Conservation (phyloP, 768 basidiomycete species). For the Leccinellum luteum region DNA sequence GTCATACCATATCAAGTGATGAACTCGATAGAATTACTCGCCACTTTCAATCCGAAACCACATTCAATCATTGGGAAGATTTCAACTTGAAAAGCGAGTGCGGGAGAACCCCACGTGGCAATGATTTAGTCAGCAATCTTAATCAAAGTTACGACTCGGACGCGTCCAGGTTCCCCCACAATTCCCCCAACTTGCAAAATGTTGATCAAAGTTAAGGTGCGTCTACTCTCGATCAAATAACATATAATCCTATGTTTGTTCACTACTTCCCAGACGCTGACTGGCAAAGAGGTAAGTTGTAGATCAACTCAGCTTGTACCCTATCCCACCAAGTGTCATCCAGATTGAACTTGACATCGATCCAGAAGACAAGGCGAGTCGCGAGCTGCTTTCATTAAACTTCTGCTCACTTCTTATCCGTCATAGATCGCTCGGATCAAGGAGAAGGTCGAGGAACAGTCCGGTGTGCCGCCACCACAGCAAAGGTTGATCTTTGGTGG, state of each 20-base stretch:
- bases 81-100: too few species aligned
- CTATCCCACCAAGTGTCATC: slow-evolving; percentile 11
- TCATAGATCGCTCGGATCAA: slow-evolving; percentile 88
- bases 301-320: neutral
- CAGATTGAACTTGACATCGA: slow-evolving; percentile 97
- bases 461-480: slow-evolving; percentile 94
- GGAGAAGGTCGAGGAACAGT: slow-evolving; percentile 98
- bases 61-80: too few species aligned
- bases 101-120: neutral
- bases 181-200: slow-evolving; percentile 14
- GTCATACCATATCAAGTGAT: neutral
- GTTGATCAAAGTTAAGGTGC: slow-evolving; percentile 29
- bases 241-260: neutral
- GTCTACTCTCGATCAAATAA: neutral
- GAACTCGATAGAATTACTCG: too few species aligned
- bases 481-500: slow-evolving; percentile 93
- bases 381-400: neutral
- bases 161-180: too few species aligned
- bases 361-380: slow-evolving; percentile 73
- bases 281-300: slow-evolving; percentile 85
- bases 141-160: too few species aligned
- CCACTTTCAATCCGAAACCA: too few species aligned
- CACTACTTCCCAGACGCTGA: slow-evolving; percentile 45
- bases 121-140: slow-evolving; percentile 9
- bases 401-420: neutral